These are phyloP conservation scores for Clitopilus passeckerianus DNA, from an alignment of 768 basidiomycete genomes.

Conservation along the genomic window DNA sequence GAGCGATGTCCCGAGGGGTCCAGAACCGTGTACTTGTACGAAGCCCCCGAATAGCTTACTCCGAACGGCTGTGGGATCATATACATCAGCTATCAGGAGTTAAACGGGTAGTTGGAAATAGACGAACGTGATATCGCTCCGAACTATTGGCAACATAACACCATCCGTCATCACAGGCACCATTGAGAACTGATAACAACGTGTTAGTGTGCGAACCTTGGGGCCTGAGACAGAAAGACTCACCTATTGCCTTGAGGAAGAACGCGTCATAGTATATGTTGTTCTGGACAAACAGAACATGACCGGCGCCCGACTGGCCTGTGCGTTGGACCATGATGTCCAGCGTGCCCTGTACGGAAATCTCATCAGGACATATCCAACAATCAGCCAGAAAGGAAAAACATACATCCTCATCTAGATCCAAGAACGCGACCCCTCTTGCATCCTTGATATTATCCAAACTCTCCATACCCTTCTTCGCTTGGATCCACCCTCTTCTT, in stretches of 20 bases:
- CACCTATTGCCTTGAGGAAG: conserved; percentile 95
- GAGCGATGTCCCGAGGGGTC: conserved; percentile 86
- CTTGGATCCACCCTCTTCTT: conserved; percentile 62
- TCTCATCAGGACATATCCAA: not conserved
- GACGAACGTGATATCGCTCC: conserved; percentile 68
- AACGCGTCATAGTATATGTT: conserved; percentile 99
- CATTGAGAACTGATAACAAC: conserved; percentile 69
- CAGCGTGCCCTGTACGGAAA: conserved; percentile 61
- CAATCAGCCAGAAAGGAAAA: conserved; percentile 8
- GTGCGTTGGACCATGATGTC: conserved; percentile 91
- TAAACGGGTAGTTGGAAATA: conserved; percentile 1
- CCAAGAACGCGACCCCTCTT: conserved; percentile 72
- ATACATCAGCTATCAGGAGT: not conserved
- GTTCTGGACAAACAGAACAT: conserved; percentile 83
- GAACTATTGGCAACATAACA: conserved; percentile 63
- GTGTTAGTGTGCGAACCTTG: not conserved
- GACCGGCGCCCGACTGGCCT: conserved; percentile 58
- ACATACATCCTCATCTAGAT: conserved; percentile 94
- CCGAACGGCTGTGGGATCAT: conserved; percentile 70
- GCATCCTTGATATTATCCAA: conserved; percentile 75
- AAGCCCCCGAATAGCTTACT: conserved; percentile 90
- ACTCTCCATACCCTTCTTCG: conserved; percentile 49
- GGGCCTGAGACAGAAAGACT: conserved; percentile 14
- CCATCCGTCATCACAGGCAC: conserved; percentile 82
- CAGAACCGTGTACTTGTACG: conserved; percentile 95